These are phyloP conservation scores for Aegle marmelos DNA, from an alignment of 345 rosid genomes.

Conservation along the genomic window DNA sequence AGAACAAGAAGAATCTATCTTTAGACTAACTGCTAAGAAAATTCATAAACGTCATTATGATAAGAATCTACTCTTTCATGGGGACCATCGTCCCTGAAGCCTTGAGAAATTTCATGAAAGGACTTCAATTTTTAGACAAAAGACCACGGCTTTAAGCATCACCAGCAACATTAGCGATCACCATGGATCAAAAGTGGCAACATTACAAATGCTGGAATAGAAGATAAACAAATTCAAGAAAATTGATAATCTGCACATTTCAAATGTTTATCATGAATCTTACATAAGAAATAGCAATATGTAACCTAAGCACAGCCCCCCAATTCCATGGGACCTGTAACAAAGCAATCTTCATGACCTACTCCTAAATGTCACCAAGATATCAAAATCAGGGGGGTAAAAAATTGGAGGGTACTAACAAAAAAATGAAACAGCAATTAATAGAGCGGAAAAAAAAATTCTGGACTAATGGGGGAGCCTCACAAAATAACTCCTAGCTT, in stretches of 20 bases:
- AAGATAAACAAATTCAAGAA: not conserved
- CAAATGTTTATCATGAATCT: conserved; percentile 36
- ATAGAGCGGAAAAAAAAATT: conserved; percentile 7
- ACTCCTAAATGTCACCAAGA: conserved; percentile 41
- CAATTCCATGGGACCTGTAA: conserved; percentile 42
- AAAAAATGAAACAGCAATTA: conserved; percentile 25
- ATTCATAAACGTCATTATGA: not conserved
- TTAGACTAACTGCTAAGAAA: not conserved
- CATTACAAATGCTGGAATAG: not conserved
- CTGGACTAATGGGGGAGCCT: conserved; percentile 25
- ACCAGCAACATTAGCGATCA: not conserved
- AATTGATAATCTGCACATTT: conserved; percentile 51
- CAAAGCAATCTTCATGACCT: conserved; percentile 46
- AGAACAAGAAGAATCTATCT: conserved; percentile 15
- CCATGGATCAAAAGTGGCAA: too few species aligned
- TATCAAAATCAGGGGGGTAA: conserved; percentile 14
- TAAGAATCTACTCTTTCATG: not conserved
- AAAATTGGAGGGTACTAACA: conserved; percentile 23
- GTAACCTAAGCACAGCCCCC: conserved; percentile 40
- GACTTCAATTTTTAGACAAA: not conserved
- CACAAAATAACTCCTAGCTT: conserved; percentile 24
- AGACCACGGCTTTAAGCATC: not conserved
- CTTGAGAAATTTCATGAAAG: not conserved
- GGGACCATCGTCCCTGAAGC: not conserved
- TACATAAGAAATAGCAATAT: conserved; percentile 39